Evolutionary conservation across 2,329 filamentous ascomycete genomes (phyloP), one percentile per base, ranked within the genome.

Genomic region (Colletotrichum kahawae): DNA sequence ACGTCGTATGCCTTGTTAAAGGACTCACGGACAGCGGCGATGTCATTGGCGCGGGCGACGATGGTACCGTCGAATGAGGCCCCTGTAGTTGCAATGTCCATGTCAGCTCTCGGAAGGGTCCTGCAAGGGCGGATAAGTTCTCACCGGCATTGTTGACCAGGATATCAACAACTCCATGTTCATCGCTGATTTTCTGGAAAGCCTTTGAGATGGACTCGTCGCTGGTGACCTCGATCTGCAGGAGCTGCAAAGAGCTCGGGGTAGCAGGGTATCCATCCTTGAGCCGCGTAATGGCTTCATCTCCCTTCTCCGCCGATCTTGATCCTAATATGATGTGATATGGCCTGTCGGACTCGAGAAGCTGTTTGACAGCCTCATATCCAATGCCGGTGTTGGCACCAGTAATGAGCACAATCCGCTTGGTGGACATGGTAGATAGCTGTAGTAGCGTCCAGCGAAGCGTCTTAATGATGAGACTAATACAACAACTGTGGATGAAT

Each of bases 351-450:
- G 91, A 90, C 13, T 82, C 77, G 59, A 86, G 83, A 1, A 93
- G 83, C 1, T 90, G 87, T 76, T 89, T 91, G 65, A 92, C 87
- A 9, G 85, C 87, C 77, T 93, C 88, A 48, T 87, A 88, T 4
- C 92, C 92, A 24, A 93, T 87, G 18, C 91, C 91, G 0, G 88
- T 92, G 78, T 92, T 93, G 75, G 85, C 91, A 43, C 92, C 91
- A 3, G 91, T 93, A 76, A 93, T 87, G 57, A 93, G 81, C n/a
- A 92, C 80, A 74, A 90, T 83, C 10, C 71, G 67, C 33, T 76
- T 74, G 16, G 71, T 71, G 9, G 71, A 43, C 75, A 76, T 75
- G 24, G n/a, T 60, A n/a, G 56, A 16, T 21, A 33, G 16, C 56
- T 33, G 59, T 38, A 38, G 18, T 12, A 21, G 54, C 21, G 31